A percentile compares a stretch with the other conserved stretches of the same genome.
Conservation (phyloP, 805 yeast species). For the Scheffersomyces spartinae region DNA sequence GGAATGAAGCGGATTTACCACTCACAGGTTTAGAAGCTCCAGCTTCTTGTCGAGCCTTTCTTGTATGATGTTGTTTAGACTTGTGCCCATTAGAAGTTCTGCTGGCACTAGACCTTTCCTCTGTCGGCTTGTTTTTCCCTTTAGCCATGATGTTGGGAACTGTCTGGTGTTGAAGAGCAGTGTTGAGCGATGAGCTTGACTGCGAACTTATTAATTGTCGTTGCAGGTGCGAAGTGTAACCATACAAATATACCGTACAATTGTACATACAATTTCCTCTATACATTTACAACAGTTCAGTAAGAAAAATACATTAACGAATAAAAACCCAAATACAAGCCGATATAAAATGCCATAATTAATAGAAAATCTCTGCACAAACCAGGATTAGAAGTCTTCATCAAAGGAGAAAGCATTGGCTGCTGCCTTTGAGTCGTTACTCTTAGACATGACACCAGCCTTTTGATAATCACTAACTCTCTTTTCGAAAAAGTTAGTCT, state of each 20-base stretch:
- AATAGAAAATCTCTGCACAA: not conserved
- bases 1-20: conserved; percentile 34
- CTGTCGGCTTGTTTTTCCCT: conserved; percentile 42
- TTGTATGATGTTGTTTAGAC: conserved; percentile 40
- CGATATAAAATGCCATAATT: too few relatives aligned
- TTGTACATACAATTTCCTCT: too few relatives aligned
- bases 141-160: conserved; percentile 47
- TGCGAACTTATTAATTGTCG: too few relatives aligned
- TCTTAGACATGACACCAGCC: conserved; percentile 94
- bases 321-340: too few relatives aligned
- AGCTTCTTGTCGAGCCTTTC: conserved; percentile 21
- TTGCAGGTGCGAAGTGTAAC: too few relatives aligned
- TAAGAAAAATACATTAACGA: too few relatives aligned
- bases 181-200: too few relatives aligned
- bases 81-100: conserved; percentile 47
- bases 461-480: conserved; percentile 98
- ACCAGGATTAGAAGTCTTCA: conserved; percentile 69
- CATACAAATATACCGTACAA: too few relatives aligned
- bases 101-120: conserved; percentile 20
- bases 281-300: too few relatives aligned
- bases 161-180: too few relatives aligned
- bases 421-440: conserved; percentile 35
- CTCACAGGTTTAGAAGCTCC: conserved; percentile 8
- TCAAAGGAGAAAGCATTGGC: conserved; percentile 68
- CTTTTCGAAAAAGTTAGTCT: conserved; percentile 98